Base-by-base conservation (phyloP, 768 basidiomycete genomes). In the Tricholoma saponaceum region DNA sequence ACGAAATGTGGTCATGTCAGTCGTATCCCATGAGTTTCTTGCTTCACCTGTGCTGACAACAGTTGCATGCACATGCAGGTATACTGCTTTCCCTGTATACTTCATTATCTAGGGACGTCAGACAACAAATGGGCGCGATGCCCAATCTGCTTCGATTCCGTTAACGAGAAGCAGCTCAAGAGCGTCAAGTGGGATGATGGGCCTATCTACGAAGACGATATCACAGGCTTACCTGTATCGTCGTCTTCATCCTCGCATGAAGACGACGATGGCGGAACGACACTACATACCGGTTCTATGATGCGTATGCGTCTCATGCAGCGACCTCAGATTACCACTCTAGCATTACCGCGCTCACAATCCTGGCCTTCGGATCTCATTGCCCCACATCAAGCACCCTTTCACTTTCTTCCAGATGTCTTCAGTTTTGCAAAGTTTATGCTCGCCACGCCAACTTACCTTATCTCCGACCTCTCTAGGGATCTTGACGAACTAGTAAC, bases 1-100 rank as follows among this genome's bases (percentile, higher is more conserved):
- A 98, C 95, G 22, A 96, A 93, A 76, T 98, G 95, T 64, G 96
- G 95, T 50, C 97, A 99, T 82, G 95, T 96, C 64, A 74, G 92
- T 87, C 20, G 58, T 23, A 58, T 57, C 51, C 54, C 5, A 43
- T 58, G 37, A 60, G 47, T 20, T 61, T 37, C 63, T 59, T 52
- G 50, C 56, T 59, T 7, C 28, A 8, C 23, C n/a, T 4, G 16
- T 18, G 8, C 26, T 50, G 47, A 54, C 54, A 43, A 25, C 59
- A 26, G 49, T 28, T 44, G 14, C 22, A 14, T 44, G 41, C 16
- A n/a, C 20, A 10, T 35, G 12, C 63, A 96, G 94, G 86, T 97
- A 43, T 98, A 87, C 73, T 98, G 96, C 72, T 95, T 88, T 70
- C 90, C 94, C 16, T 98, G 95, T 73, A 92, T 96, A 56, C 76